Base-by-base conservation (phyloP, 805 yeast species). In the Grigorovia transvaalensis region DNA sequence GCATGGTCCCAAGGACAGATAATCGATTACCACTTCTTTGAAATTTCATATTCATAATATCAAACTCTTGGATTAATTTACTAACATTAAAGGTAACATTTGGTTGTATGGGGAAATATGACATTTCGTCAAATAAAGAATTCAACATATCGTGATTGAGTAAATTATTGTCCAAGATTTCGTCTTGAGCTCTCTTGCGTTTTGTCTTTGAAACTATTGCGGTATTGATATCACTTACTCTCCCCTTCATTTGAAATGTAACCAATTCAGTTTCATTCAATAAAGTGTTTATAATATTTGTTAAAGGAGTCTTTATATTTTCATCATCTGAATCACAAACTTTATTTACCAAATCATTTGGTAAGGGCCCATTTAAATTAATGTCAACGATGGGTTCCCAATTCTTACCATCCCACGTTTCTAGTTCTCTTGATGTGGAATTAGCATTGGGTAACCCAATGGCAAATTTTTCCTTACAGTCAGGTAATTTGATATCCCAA, bases 401-500 rank as follows among this genome's bases (percentile, higher is more conserved):
- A 29, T 43, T 23, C 2, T 33, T 27, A 13, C 44, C 46, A 2
- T 54, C 30, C 8, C 29, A 40, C 1, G 58, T 33, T 40, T 40
- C 44, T 18, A 61, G 38, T 15, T 51, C 23, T 27, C 56, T 54
- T 38, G 55, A 58, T 19, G 38, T 43, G 48, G 58, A 58, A 12
- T 47, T 33, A 15, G 59, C 52, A 41, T 54, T 58, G 11, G 73
- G 66, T 9, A 74, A 33, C 3, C 56, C 50, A 9, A 74, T 66
- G 0, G 58, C 54, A 13, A 67, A 65, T 0, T 58, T 44, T 1
- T 59, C 58, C 30, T 58, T 29, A 56, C 79, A 75, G 56, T 71
- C 75, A 8, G 69, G 60, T 17, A 73, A 52, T 11, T 60, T 56
- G 1, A 74, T 9, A 17, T 64, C 61, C 77, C 78, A 74, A 4